A percentile compares a stretch with the other conserved stretches of the same genome.
phyloP scores from a whole-genome alignment of 2,329 filamentous ascomycete species.

The Xylariaceae sp. region DNA sequence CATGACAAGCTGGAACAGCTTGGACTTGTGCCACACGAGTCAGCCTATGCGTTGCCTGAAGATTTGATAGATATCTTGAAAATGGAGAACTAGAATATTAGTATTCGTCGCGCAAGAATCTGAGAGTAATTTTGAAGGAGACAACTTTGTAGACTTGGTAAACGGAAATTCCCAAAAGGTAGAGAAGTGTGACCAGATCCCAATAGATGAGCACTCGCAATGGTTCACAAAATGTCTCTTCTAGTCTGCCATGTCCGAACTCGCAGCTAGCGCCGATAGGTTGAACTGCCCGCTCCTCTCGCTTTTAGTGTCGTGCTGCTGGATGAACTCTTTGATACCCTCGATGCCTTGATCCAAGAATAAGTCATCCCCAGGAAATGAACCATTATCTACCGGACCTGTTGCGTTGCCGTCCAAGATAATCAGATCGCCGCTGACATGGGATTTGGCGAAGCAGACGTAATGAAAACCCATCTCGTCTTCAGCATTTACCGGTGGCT shows the following conservation, averaged over 20 bases:
- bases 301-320: constrained; percentile 25
- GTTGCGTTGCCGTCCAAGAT: constrained; percentile 68
- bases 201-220: neutral
- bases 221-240: no score
- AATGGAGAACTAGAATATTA: no score
- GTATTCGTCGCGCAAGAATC: neutral
- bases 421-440: constrained; percentile 55
- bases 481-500: constrained; percentile 51
- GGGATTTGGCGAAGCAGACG: constrained; percentile 65
- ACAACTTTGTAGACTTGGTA: neutral
- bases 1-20: constrained; percentile 36
- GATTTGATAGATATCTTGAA: no score
- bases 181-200: neutral
- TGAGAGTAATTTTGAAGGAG: neutral
- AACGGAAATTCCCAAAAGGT: neutral
- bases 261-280: constrained; percentile 29
- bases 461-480: constrained; percentile 68
- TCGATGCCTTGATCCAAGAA: constrained; percentile 58
- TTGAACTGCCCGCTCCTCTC: constrained; percentile 22
- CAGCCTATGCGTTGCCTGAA: constrained; percentile 38
- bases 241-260: neutral
- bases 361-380: constrained; percentile 43
- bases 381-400: constrained; percentile 54
- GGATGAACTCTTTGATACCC: constrained; percentile 40
- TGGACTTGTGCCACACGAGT: constrained; percentile 45